Conservation (phyloP, 2,329 filamentous ascomycete genomes). For the Venturiaceae sp. region DNA sequence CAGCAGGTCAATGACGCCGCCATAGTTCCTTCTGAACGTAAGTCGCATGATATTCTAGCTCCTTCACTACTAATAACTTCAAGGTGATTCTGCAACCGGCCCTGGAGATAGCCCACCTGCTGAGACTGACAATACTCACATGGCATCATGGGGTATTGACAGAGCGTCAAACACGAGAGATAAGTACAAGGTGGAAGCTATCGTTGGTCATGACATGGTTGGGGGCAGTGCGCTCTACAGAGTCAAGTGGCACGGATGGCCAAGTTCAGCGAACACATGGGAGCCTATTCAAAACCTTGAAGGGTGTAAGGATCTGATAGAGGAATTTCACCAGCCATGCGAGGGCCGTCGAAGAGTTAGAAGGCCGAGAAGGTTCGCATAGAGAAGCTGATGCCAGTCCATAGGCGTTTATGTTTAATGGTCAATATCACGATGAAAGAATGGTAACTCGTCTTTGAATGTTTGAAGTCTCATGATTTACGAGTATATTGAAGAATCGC, state of each 20-base stretch:
- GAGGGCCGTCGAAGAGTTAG: conserved; percentile 2
- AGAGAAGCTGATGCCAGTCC: conserved; percentile 1
- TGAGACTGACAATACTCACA: conserved; percentile 3
- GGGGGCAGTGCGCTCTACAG: neutral
- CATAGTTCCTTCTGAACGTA: conserved; percentile 3
- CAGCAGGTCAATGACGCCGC: conserved; percentile 1
- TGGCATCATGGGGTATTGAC: neutral
- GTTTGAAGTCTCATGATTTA: conserved; percentile 2
- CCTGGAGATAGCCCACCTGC: neutral
- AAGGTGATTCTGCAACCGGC: conserved; percentile 3
- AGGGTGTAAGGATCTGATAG: neutral
- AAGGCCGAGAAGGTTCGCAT: conserved; percentile 2
- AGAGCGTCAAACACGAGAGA: neutral
- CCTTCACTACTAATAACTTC: conserved; percentile 3
- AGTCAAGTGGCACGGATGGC: conserved; percentile 4
- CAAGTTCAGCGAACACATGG: conserved; percentile 3
- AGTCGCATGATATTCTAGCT: conserved; percentile 3
- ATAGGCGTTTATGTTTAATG: neutral
- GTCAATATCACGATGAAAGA: conserved; percentile 2
- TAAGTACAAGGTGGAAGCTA: conserved; percentile 1
- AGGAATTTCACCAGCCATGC: conserved; percentile 2
- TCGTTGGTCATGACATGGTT: conserved; percentile 3
- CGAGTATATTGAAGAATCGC: conserved; percentile 1
- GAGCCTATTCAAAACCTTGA: conserved; percentile 1
- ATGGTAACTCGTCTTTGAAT: conserved; percentile 1